Percentiles rank a stretch among this genome's conserved stretches.
phyloP scores from a whole-genome alignment of 2,329 filamentous ascomycete species.

The Calonectria pteridis region DNA sequence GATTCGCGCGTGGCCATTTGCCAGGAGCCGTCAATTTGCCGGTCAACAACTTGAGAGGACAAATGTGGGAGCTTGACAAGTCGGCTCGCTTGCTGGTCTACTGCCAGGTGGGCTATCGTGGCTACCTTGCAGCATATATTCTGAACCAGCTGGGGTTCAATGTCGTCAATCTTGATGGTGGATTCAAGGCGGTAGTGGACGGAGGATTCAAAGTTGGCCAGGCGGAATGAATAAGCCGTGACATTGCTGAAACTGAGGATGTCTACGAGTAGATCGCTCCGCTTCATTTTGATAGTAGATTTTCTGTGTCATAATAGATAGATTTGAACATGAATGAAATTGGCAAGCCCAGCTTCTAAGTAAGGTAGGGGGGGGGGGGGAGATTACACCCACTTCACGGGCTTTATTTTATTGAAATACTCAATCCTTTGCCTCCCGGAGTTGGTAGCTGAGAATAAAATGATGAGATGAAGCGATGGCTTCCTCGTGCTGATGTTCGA shows the following conservation, averaged over 20 bases:
- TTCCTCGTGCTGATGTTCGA: not conserved
- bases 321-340: not conserved
- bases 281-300: not conserved
- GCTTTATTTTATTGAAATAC: not conserved
- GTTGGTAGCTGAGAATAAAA: not conserved
- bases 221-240: not conserved
- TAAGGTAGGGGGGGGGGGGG: not conserved
- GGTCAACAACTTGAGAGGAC: not conserved
- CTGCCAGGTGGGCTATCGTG: slow-evolving; percentile 2
- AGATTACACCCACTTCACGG: not conserved
- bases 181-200: not conserved
- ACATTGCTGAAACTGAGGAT: not conserved
- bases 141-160: not conserved
- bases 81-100: not conserved
- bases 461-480: not conserved
- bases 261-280: not conserved
- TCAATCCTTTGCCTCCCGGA: not conserved
- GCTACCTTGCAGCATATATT: not conserved
- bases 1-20: slow-evolving; percentile 13
- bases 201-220: not conserved
- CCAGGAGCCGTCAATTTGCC: slow-evolving; percentile 20
- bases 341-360: not conserved
- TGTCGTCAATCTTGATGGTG: slow-evolving; percentile 4
- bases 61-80: not conserved
- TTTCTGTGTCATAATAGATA: not conserved